Conservation (phyloP, 2,329 filamentous ascomycete genomes). For the Epichloe scottii region DNA sequence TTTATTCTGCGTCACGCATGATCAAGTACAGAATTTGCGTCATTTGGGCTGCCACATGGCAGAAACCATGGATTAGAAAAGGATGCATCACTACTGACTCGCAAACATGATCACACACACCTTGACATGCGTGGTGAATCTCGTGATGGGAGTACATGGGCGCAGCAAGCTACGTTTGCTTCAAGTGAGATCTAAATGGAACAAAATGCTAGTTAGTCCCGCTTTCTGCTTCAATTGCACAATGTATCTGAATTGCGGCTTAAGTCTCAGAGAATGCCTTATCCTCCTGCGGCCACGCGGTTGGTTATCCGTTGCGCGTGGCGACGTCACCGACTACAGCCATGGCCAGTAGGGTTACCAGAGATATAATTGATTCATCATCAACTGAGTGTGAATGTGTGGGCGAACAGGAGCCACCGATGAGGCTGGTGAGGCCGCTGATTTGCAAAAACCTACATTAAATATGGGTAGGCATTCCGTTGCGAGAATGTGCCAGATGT, state of each 20-base stretch:
- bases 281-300: slow-evolving; percentile 19
- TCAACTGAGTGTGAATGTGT: not conserved
- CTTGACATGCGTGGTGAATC: too few relatives aligned
- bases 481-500: not conserved
- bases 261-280: slow-evolving; percentile 8
- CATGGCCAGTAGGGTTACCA: slow-evolving; percentile 28
- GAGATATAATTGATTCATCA: slow-evolving; percentile 29
- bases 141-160: too few relatives aligned
- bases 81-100: too few relatives aligned
- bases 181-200: not conserved
- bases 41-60: too few relatives aligned
- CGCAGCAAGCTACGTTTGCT: not conserved
- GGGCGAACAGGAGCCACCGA: not conserved
- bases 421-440: not conserved
- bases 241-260: not conserved
- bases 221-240: not conserved
- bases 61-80: too few relatives aligned
- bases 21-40: too few relatives aligned
- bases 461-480: not conserved
- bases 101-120: too few relatives aligned
- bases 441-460: not conserved
- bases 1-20: too few relatives aligned
- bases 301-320: slow-evolving; percentile 15
- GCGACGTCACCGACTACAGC: slow-evolving; percentile 12
- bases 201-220: not conserved